These are phyloP conservation scores for Pseudogymnoascus sp. DNA, from an alignment of 2,329 filamentous ascomycete genomes.

Conservation along the genomic window DNA sequence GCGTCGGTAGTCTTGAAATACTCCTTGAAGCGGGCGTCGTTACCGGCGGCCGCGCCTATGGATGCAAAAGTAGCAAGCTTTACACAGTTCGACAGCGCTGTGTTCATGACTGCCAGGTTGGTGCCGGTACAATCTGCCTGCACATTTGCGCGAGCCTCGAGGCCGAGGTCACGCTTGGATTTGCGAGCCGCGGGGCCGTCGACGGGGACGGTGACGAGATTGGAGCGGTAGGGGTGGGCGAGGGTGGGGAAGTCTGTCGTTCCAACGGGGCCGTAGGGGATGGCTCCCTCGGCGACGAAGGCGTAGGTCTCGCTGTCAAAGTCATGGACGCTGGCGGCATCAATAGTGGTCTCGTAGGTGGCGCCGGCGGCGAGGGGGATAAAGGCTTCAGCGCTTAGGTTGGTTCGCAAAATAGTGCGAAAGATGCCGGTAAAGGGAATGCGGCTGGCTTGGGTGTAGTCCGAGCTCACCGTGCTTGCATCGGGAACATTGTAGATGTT, in stretches of 20 bases:
- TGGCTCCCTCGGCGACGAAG: conserved; percentile 47
- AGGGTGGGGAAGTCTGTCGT: conserved; percentile 45
- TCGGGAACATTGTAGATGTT: conserved; percentile 23
- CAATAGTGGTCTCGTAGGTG: conserved; percentile 36
- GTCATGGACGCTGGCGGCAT: conserved; percentile 38
- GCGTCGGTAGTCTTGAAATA: conserved; percentile 56
- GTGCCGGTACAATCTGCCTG: conserved; percentile 48
- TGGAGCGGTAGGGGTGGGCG: conserved; percentile 50
- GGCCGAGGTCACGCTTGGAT: conserved; percentile 33
- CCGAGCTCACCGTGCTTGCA: neutral
- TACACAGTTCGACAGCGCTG: conserved; percentile 48
- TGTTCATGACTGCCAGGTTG: conserved; percentile 37
- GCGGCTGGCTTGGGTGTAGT: conserved; percentile 14
- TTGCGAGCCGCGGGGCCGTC: conserved; percentile 48
- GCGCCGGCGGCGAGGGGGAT: conserved; percentile 34
- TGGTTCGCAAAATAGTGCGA: conserved; percentile 31
- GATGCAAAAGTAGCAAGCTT: conserved; percentile 47
- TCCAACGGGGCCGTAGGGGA: conserved; percentile 47
- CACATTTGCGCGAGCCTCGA: conserved; percentile 44
- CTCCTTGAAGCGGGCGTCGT: conserved; percentile 44
- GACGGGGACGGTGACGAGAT: conserved; percentile 49
- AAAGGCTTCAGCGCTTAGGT: conserved; percentile 34
- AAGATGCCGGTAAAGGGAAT: conserved; percentile 37
- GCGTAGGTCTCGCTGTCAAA: conserved; percentile 46
- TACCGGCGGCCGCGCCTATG: conserved; percentile 42